These are phyloP conservation scores for Phaeoacremonium minimum DNA, from an alignment of 2,329 filamentous ascomycete genomes.

Conservation along the genomic window DNA sequence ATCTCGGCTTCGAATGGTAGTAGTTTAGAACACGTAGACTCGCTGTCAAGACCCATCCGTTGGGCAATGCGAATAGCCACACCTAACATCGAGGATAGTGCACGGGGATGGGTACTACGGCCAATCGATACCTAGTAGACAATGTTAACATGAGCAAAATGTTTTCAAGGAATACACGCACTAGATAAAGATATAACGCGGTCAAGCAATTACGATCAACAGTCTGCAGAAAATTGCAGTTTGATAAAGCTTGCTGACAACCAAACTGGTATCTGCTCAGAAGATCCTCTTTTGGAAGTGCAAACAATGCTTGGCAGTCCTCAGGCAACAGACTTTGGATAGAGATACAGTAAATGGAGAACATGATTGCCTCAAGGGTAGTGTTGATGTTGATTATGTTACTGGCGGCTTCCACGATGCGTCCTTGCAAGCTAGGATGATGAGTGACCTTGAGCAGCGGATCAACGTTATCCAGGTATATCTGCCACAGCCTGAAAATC, in stretches of 20 bases:
- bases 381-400: constrained; percentile 32
- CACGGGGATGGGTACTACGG: constrained; percentile 37
- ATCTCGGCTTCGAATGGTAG: constrained; percentile 50
- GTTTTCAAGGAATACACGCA: constrained; percentile 22
- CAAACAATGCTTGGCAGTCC: constrained; percentile 37
- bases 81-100: constrained; percentile 47
- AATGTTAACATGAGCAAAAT: no score
- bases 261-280: constrained; percentile 39
- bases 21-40: constrained; percentile 24
- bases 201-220: constrained; percentile 49
- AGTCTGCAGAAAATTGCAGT: constrained; percentile 43
- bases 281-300: constrained; percentile 32
- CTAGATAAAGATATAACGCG: constrained; percentile 53
- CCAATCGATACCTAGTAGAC: constrained; percentile 40
- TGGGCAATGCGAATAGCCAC: constrained; percentile 53
- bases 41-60: constrained; percentile 50
- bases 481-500: constrained; percentile 50
- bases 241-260: constrained; percentile 48
- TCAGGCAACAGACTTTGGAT: constrained; percentile 34
- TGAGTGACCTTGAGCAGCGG: constrained; percentile 57
- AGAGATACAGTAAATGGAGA: constrained; percentile 43
- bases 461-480: constrained; percentile 54
- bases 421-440: constrained; percentile 46
- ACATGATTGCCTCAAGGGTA: constrained; percentile 50
- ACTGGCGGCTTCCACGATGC: constrained; percentile 44